Conservation (phyloP, 2,329 filamentous ascomycete genomes). For the Pseudopyrenochaeta lycopersici region DNA sequence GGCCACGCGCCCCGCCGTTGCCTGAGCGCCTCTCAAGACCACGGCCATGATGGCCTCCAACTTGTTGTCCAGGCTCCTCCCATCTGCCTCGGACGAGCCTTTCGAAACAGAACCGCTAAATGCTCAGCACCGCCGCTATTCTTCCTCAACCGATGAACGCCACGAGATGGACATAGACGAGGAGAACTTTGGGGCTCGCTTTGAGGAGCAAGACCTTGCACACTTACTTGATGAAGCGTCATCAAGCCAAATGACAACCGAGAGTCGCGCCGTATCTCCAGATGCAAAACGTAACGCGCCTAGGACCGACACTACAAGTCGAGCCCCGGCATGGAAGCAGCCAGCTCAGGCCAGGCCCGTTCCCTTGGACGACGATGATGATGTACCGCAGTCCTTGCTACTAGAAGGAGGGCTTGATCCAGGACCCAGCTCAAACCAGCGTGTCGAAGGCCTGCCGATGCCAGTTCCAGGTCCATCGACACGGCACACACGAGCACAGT, state of each 20-base stretch:
- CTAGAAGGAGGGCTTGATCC: slow-evolving; percentile 61
- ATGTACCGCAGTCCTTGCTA: slow-evolving; percentile 69
- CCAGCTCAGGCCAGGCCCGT: slow-evolving; percentile 25
- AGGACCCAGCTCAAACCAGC: slow-evolving; percentile 29
- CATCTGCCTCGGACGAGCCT: slow-evolving; percentile 57
- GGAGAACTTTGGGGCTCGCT: slow-evolving; percentile 59
- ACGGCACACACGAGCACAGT: slow-evolving; percentile 56
- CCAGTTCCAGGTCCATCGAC: slow-evolving; percentile 57
- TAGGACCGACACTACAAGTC: slow-evolving; percentile 38
- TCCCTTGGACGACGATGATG: slow-evolving; percentile 58
- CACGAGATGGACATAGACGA: slow-evolving; percentile 60
- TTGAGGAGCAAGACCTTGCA: slow-evolving; percentile 66
- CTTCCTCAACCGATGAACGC: slow-evolving; percentile 49
- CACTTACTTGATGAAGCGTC: slow-evolving; percentile 63
- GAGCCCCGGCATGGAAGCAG: slow-evolving; percentile 50
- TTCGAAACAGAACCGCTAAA: slow-evolving; percentile 53
- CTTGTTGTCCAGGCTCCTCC: slow-evolving; percentile 62
- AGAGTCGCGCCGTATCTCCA: slow-evolving; percentile 50
- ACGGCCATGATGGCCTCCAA: slow-evolving; percentile 61
- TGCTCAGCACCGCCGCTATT: slow-evolving; percentile 28
- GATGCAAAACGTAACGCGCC: slow-evolving; percentile 40
- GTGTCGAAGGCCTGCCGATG: slow-evolving; percentile 45
- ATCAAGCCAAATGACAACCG: slow-evolving; percentile 58
- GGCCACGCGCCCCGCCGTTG: slow-evolving; percentile 39
- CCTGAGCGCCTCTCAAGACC: slow-evolving; percentile 24